These are phyloP conservation scores for Trichoderma asperellum DNA, from an alignment of 2,329 filamentous ascomycete species.

Conservation along the genomic window DNA sequence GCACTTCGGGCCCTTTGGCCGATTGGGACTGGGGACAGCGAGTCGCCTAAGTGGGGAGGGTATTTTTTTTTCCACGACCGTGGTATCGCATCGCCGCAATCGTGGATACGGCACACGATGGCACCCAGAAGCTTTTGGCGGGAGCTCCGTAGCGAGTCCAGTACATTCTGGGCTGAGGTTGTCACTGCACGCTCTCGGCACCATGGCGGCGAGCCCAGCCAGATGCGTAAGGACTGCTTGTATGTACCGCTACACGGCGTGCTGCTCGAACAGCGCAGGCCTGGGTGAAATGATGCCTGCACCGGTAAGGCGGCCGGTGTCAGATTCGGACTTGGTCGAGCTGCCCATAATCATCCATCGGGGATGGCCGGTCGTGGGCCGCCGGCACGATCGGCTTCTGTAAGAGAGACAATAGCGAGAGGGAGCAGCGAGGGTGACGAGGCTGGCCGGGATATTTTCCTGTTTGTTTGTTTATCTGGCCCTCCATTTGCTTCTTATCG, in stretches of 20 bases:
- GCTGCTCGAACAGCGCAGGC: background rate
- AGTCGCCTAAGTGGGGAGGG: background rate
- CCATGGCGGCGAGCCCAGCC: slow-evolving; percentile 12
- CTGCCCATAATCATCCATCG: background rate
- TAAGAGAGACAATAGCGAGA: background rate
- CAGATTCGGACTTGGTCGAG: background rate
- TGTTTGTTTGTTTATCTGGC: background rate
- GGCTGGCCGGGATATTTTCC: background rate
- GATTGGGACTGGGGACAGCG: background rate
- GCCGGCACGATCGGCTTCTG: slow-evolving; percentile 4
- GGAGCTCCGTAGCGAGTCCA: background rate
- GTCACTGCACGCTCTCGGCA: slow-evolving; percentile 9
- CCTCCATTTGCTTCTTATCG: background rate
- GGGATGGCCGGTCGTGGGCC: background rate
- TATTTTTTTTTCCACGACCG: background rate
- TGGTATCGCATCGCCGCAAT: slow-evolving; percentile 12
- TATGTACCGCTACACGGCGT: background rate
- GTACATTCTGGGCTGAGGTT: background rate
- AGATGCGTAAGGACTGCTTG: background rate
- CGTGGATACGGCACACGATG: slow-evolving; percentile 4
- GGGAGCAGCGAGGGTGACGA: background rate
- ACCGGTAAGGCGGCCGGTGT: slow-evolving; percentile 4
- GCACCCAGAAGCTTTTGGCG: slow-evolving; percentile 2
- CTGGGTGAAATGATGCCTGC: background rate
- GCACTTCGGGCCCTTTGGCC: background rate